Base-by-base conservation (phyloP, 495 filamentous ascomycete species). In the Daldinia vernicosa region DNA sequence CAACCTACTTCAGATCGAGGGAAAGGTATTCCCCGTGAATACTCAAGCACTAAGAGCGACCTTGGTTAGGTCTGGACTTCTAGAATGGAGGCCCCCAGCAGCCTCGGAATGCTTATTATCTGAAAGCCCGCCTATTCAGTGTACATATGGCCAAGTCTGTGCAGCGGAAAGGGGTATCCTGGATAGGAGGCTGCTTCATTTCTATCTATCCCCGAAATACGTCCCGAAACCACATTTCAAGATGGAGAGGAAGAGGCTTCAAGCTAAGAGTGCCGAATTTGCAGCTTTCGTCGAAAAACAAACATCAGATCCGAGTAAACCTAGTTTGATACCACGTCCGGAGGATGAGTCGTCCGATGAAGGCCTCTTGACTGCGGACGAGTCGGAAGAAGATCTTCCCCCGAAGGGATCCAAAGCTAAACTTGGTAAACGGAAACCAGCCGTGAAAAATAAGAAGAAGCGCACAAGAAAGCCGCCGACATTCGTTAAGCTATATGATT, bases 191-290 rank as follows among this genome's bases (percentile, higher is more conserved):
- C 40, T 66, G 1, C 70, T 73, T 40, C 70, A 69, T 26, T 17
- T 24, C 7, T 56, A 40, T 2, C 32, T 73, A 32, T 47, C 66
- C 17, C 70, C 70, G 0, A 63, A 62, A 45, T 73, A 69, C 24
- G 61, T 73, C 6, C 70, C 70, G 4, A 69, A 66, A 19, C 70
- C 61, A 0, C 70, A 73, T 50, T 69, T 73, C 52, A 69, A 66
- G 15, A 65, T 66, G 60, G 70, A 73, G 32, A 65, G 70, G n/a
- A 61, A 63, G 43, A 66, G 70, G 22, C 54, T 73, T 4, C 57
- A 15, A 8, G 52, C 24, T 15, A 73, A 73, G 50, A 58, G 66
- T 27, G 62, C 57, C 32, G 70, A 69, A 33, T 73, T 69, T 39
- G 66, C 61, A n/a, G 56, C 47, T 6, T 73, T 73, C 26, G 60